Conservation (phyloP, 2,329 filamentous ascomycete genomes). For the Onygena corvina region DNA sequence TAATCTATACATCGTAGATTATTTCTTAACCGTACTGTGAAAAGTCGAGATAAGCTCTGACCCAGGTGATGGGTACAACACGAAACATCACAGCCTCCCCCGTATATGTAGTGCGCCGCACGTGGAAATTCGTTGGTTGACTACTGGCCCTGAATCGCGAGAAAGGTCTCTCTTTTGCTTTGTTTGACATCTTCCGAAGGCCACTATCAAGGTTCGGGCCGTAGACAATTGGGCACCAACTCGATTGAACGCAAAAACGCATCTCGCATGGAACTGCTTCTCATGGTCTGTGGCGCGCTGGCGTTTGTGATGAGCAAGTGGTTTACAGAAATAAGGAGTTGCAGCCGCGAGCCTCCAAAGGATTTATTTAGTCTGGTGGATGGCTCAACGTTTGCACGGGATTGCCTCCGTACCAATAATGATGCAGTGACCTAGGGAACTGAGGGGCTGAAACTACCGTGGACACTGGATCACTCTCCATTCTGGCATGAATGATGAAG, state of each 20-base stretch:
- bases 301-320: slow-evolving; percentile 1
- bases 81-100: neutral
- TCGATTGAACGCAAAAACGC: neutral
- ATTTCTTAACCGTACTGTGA: neutral
- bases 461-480: too few species aligned
- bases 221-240: neutral
- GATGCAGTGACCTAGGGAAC: too few species aligned
- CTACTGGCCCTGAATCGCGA: neutral
- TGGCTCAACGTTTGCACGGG: too few species aligned
- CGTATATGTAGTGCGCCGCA: neutral
- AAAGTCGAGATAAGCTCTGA: slow-evolving; percentile 1
- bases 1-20: neutral
- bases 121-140: slow-evolving; percentile 4
- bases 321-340: neutral
- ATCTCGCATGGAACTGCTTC: neutral
- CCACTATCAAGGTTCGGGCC: slow-evolving; percentile 1
- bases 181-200: neutral
- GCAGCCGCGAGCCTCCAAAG: neutral
- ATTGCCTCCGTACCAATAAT: too few species aligned
- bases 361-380: slow-evolving; percentile 12
- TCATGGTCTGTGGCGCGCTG: neutral
- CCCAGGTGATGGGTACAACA: neutral
- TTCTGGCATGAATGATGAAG: too few species aligned
- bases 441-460: too few species aligned
- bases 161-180: too few species aligned